Percentiles rank a stretch among this genome's conserved stretches.
phyloP scores from a whole-genome alignment of 2,329 filamentous ascomycete species.

The Catunica adiposa region DNA sequence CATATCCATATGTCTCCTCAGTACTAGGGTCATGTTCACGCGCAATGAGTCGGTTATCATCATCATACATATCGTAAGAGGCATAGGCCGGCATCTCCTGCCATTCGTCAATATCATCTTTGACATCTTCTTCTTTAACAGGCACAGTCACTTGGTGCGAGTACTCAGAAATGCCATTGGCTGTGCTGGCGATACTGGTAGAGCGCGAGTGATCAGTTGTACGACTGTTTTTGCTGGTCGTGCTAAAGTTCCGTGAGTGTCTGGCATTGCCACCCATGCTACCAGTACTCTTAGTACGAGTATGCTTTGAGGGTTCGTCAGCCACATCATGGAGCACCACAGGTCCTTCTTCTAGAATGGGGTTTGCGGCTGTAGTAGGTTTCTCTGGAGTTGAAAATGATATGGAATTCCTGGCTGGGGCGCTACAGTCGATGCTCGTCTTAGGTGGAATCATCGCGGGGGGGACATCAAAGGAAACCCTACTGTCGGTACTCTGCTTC shows the following conservation, averaged over 20 bases:
- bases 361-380: neutral
- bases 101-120: constrained; percentile 57
- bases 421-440: neutral
- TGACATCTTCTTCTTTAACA: constrained; percentile 33
- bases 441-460: neutral
- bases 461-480: constrained; percentile 2
- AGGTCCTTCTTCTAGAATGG: neutral
- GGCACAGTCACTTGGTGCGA: constrained; percentile 65
- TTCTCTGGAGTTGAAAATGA: neutral
- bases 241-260: constrained; percentile 13
- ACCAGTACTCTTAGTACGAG: neutral
- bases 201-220: constrained; percentile 23
- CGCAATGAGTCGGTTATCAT: constrained; percentile 75
- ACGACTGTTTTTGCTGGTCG: constrained; percentile 6
- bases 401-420: neutral
- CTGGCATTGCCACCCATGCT: neutral
- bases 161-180: constrained; percentile 52
- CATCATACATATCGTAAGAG: constrained; percentile 88
- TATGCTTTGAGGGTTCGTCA: neutral
- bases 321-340: neutral
- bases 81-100: constrained; percentile 90
- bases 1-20: constrained; percentile 52
- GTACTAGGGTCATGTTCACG: constrained; percentile 58
- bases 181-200: constrained; percentile 24
- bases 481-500: neutral